These are phyloP conservation scores for Gossypium davidsonii DNA, from an alignment of 441 rosid species.

Conservation along the genomic window DNA sequence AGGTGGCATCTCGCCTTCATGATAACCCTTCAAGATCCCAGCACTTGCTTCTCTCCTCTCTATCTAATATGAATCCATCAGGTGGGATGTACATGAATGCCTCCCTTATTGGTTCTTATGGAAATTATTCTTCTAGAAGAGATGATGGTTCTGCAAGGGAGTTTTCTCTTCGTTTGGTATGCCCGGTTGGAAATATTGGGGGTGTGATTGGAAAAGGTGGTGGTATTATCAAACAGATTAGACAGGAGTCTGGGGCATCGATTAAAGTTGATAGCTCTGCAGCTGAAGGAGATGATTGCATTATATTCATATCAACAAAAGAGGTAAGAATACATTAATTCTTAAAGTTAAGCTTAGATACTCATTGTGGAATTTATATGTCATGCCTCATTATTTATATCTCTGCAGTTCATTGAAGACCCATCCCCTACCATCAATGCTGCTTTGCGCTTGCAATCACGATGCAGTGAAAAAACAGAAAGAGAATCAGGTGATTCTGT, in stretches of 20 bases:
- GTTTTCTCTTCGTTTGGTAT: conserved; percentile 54
- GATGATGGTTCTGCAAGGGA: conserved; percentile 43
- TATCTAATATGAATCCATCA: conserved; percentile 25
- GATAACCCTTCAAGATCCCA: conserved; percentile 61
- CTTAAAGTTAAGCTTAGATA: not conserved
- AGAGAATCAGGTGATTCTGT: conserved; percentile 48
- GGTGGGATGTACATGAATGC: conserved; percentile 37
- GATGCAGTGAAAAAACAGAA: conserved; percentile 56
- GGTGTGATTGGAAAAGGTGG: conserved; percentile 60
- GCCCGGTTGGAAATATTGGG: conserved; percentile 53
- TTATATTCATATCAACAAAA: conserved; percentile 39
- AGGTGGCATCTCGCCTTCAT: conserved; percentile 49
- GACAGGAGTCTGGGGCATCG: conserved; percentile 54
- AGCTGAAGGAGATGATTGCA: conserved; percentile 47
- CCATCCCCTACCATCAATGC: conserved; percentile 53
- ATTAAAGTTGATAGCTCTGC: conserved; percentile 47
- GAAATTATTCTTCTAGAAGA: conserved; percentile 39
- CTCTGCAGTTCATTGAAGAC: conserved; percentile 44
- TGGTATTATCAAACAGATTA: conserved; percentile 43
- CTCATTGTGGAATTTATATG: not conserved
- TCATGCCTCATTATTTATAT: not conserved
- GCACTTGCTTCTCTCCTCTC: conserved; percentile 37
- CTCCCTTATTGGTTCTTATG: conserved; percentile 40
- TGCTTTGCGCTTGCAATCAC: conserved; percentile 54
- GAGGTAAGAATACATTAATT: conserved; percentile 29